phyloP scores from a whole-genome alignment of 2,329 filamentous ascomycete genomes.

The Clarireedia paspali region DNA sequence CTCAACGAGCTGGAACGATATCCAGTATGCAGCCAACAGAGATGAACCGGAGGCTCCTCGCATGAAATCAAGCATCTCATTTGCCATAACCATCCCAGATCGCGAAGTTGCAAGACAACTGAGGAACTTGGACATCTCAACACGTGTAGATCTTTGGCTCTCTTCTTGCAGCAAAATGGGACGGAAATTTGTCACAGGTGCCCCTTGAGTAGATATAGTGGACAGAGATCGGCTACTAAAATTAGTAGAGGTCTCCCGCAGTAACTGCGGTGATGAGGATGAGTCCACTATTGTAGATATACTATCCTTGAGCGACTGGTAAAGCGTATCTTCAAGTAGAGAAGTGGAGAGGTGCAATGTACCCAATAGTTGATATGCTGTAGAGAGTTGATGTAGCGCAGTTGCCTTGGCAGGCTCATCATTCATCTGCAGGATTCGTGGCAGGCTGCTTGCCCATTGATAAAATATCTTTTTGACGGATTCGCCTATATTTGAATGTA shows the following conservation, averaged over 20 bases:
- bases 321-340: constrained; percentile 59
- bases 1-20: constrained; percentile 65
- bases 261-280: constrained; percentile 9
- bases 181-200: constrained; percentile 38
- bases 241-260: constrained; percentile 26
- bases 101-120: constrained; percentile 47
- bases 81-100: constrained; percentile 52
- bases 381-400: constrained; percentile 68
- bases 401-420: constrained; percentile 72
- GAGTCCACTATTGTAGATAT: constrained; percentile 37
- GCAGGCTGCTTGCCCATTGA: constrained; percentile 73
- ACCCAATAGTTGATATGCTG: constrained; percentile 59
- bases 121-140: constrained; percentile 51
- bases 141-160: constrained; percentile 56
- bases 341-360: constrained; percentile 56
- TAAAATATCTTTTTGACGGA: constrained; percentile 64
- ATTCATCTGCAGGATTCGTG: constrained; percentile 73
- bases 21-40: constrained; percentile 70
- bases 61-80: constrained; percentile 56
- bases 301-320: constrained; percentile 66
- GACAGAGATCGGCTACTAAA: constrained; percentile 26
- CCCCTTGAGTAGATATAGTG: constrained; percentile 18
- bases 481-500: constrained; percentile 55
- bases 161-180: constrained; percentile 56
- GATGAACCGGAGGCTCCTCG: constrained; percentile 49